A percentile compares a stretch with the other conserved stretches of the same genome.
Evolutionary conservation across 2,329 filamentous ascomycete species (phyloP).

Genomic region (Calonectria hawksworthii): DNA sequence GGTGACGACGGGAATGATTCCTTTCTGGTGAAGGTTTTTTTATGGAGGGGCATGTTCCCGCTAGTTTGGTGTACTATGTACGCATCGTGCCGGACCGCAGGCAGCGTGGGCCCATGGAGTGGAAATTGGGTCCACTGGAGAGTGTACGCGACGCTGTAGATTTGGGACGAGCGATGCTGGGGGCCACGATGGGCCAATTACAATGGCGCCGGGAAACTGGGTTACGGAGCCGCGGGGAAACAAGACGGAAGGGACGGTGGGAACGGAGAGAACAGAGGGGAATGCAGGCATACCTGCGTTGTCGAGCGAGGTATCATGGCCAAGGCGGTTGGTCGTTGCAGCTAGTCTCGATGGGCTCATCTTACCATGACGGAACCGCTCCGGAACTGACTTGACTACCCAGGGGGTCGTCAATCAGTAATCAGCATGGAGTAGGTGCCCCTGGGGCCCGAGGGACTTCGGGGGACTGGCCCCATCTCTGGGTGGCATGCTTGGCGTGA

Average conservation of each 20-base stretch:
- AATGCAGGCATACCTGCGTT: not conserved
- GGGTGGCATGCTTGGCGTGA: constrained; percentile 16
- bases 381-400: not conserved
- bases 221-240: not conserved
- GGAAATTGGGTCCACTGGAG: constrained; percentile 21
- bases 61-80: not conserved
- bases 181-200: not conserved
- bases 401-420: not conserved
- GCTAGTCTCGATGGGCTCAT: constrained; percentile 3
- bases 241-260: not conserved
- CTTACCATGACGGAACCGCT: not conserved
- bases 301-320: not conserved
- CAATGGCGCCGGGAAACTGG: not conserved
- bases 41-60: not conserved
- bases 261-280: not conserved
- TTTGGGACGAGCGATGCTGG: not conserved
- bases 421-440: not conserved
- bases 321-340: not conserved
- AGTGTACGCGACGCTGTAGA: not conserved
- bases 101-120: constrained; percentile 19
- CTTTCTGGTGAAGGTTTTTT: constrained; percentile 14
- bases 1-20: not conserved
- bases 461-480: not conserved
- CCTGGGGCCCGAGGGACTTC: not conserved
- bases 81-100: constrained; percentile 32